Base-by-base conservation (phyloP, 345 rosid species). In the Cardiospermum halicacabum region DNA sequence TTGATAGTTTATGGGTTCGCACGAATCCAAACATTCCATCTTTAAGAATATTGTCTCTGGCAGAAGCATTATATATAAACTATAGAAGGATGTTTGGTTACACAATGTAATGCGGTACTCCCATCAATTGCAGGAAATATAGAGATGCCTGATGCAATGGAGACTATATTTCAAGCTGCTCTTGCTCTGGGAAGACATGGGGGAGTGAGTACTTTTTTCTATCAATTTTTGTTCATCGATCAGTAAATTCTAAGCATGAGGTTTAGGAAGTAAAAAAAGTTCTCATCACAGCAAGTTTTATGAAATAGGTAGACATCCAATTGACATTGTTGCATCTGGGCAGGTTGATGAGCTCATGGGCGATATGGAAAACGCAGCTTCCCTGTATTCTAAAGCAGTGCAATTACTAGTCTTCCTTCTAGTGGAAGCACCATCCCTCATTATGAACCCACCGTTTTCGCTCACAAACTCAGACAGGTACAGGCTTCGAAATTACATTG, bases 101-200 rank as follows among this genome's bases (percentile, higher is more conserved):
- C 54, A 59, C 34, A 45, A 13, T 50, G 21, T 60, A 3, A 19
- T 69, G 24, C 16, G 61, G 16, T 25, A 56, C 66, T 50, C 53
- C 69, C 30, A 32, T 24, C 53, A 11, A 62, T 72, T 76, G 73
- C 81, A 94, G 99, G 91, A 70, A 80, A 70, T 69, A 70, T 68
- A 36, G 80, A 74, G 75, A 85, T 94, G 99, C 99, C 97, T 10
- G 96, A 94, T 80, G 90, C 99, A 24, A 89, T 94, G 96, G 97
- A 94, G 89, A 80, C 75, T 0, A 89, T 94, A 79, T 94, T 81
- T 76, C 87, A 94, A 65, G 84, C 88, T 60, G 99, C 99, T 60
- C 96, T 94, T 67, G 81, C 74, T 61, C 76, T 87, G 26, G 99
- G 99, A 66, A 85, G 71, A 75, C 45, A 51, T 62, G 96, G 99